Evolutionary conservation across 2,329 filamentous ascomycete genomes (phyloP).

Genomic region (Exserohilum turcica): DNA sequence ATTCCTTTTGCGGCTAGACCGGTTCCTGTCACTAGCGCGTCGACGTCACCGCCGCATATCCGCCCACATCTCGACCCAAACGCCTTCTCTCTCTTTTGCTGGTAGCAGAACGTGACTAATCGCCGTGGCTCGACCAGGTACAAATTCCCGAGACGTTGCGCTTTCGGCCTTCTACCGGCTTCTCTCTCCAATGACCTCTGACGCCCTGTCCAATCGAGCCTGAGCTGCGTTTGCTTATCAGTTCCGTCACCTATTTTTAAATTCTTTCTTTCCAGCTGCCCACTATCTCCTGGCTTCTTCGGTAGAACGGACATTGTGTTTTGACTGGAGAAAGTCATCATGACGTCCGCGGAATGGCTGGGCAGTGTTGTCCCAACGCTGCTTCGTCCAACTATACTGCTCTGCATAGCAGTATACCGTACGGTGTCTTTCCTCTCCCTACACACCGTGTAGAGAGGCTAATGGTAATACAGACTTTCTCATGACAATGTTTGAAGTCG

Average conservation of each 20-base stretch:
- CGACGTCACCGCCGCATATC: constrained; percentile 6
- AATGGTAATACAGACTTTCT: constrained; percentile 34
- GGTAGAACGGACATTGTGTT: no score
- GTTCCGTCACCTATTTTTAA: neutral
- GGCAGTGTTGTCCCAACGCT: constrained; percentile 30
- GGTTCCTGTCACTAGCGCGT: constrained; percentile 4
- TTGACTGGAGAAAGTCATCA: neutral
- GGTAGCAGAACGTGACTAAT: neutral
- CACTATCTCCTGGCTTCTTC: neutral
- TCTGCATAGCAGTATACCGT: constrained; percentile 38
- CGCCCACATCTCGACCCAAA: neutral
- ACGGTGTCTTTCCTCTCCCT: neutral
- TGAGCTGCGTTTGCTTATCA: neutral
- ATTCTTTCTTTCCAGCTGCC: neutral
- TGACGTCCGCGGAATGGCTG: constrained; percentile 23
- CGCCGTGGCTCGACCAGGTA: neutral
- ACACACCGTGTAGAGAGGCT: neutral
- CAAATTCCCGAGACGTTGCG: neutral
- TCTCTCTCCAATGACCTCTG: neutral
- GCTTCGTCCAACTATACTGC: constrained; percentile 36
- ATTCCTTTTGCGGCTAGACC: neutral
- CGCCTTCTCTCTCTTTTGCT: neutral
- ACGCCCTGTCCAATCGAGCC: neutral
- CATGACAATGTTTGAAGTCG: constrained; percentile 41
- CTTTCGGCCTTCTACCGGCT: neutral